phyloP scores from a whole-genome alignment of 225 moss, liverwort and hornwort genomes.

The Polytrichum commune region DNA sequence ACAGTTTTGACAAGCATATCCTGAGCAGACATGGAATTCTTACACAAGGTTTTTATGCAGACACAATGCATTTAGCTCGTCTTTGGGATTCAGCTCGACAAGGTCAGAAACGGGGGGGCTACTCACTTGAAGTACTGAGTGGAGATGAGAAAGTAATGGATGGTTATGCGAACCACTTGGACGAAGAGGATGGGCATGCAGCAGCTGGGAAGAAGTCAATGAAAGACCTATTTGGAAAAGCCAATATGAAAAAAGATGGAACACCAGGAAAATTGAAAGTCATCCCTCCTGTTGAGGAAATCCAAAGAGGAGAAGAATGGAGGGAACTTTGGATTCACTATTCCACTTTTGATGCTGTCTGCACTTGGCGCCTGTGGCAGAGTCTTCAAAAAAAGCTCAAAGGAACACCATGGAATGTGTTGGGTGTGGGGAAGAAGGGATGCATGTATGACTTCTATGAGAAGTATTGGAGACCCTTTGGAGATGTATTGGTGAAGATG shows the following conservation, averaged over 20 bases:
- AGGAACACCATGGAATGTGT: conserved; percentile 56
- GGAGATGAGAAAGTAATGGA: conserved; percentile 83
- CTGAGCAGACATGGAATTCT: conserved; percentile 78
- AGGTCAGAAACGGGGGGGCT: conserved; percentile 70
- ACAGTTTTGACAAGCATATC: conserved; percentile 93
- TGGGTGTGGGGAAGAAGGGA: conserved; percentile 42
- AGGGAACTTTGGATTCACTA: conserved; percentile 96
- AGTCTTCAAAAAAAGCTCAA: conserved; percentile 68
- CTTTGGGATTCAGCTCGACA: conserved; percentile 81
- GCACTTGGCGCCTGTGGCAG: conserved; percentile 95
- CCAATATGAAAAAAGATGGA: conserved; percentile 89
- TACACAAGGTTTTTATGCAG: conserved; percentile 82
- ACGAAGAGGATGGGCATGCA: conserved; percentile 32
- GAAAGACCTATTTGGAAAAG: conserved; percentile 94
- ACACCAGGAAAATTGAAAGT: conserved; percentile 83
- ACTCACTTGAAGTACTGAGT: conserved; percentile 90
- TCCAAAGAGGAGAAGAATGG: conserved; percentile 77
- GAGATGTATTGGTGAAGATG: conserved; percentile 90
- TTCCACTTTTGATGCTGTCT: conserved; percentile 89
- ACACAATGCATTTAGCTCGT: conserved; percentile 97
- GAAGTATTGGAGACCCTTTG: conserved; percentile 86
- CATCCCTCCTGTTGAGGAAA: conserved; percentile 86
- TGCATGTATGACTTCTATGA: conserved; percentile 85
- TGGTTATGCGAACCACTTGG: conserved; percentile 39
- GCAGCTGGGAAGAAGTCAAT: conserved; percentile 78